These are phyloP conservation scores for Leishmania aethiopica DNA, from an alignment of 208 protist genomes.

Conservation along the genomic window DNA sequence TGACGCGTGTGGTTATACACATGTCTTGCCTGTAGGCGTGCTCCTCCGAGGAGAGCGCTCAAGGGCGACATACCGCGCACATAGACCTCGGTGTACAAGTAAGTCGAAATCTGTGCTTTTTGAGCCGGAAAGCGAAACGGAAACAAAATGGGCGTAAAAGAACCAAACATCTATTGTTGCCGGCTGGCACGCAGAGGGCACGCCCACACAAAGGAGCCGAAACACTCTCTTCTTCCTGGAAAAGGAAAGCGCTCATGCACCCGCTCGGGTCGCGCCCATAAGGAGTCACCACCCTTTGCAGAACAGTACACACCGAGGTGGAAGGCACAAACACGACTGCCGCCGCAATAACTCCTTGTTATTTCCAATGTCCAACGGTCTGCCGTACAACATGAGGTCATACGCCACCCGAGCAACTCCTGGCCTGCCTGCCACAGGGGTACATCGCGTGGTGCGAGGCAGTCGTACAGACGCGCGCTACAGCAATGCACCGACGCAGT, in stretches of 20 bases:
- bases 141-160: neutral
- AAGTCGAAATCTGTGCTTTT: neutral
- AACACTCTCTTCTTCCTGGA: neutral
- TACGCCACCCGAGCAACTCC: no score
- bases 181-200: neutral
- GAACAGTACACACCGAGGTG: no score
- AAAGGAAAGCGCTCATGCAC: neutral
- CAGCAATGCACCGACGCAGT: neutral
- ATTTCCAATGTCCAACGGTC: no score
- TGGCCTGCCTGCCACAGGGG: no score
- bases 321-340: neutral
- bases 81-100: neutral
- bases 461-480: neutral
- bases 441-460: neutral
- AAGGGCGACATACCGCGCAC: neutral
- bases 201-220: neutral
- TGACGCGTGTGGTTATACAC: neutral
- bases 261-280: no score
- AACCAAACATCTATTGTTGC: neutral
- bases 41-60: neutral
- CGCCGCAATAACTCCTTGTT: no score
- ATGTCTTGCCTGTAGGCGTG: neutral
- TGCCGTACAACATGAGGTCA: neutral
- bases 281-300: no score
- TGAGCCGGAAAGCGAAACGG: neutral